Conservation (phyloP, 306 rosid species). For the Prunus campanulata region DNA sequence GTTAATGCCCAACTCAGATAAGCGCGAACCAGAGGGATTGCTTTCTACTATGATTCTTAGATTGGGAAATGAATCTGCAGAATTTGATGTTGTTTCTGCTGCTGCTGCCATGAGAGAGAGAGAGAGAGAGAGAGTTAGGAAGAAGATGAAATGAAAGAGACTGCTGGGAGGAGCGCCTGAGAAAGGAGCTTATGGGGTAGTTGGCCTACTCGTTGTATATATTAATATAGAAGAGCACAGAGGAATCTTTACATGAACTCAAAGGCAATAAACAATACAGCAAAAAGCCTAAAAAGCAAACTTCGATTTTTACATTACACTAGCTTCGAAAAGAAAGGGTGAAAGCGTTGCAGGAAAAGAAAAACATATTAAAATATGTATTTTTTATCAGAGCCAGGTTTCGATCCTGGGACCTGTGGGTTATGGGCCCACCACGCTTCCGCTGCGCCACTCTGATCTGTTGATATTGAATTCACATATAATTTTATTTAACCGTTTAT, state of each 20-base stretch:
- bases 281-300: neutral
- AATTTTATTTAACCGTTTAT: neutral
- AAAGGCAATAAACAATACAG: neutral
- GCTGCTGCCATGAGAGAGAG: slow-evolving; percentile 7
- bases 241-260: slow-evolving; percentile 18
- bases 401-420: slow-evolving; percentile 27
- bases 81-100: slow-evolving; percentile 26
- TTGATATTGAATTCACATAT: rapidly evolving
- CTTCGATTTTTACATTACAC: neutral
- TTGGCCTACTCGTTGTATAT: slow-evolving; percentile 26
- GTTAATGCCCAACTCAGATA: slow-evolving; percentile 22
- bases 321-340: neutral
- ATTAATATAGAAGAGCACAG: slow-evolving; percentile 11
- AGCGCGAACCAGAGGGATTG: slow-evolving; percentile 13
- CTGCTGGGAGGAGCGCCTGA: neutral
- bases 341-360: neutral
- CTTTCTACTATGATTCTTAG: slow-evolving; percentile 25
- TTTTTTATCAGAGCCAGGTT: slow-evolving; percentile 18
- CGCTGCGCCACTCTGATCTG: slow-evolving; percentile 17
- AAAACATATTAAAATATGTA: neutral
- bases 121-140: neutral
- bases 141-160: slow-evolving; percentile 15
- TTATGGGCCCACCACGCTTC: slow-evolving; percentile 27
- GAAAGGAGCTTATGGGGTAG: slow-evolving; percentile 21
- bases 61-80: slow-evolving; percentile 6